Percentiles rank a stretch among this genome's conserved stretches.
phyloP scores from a whole-genome alignment of 345 rosid species.

The Hypericum androsaemum region DNA sequence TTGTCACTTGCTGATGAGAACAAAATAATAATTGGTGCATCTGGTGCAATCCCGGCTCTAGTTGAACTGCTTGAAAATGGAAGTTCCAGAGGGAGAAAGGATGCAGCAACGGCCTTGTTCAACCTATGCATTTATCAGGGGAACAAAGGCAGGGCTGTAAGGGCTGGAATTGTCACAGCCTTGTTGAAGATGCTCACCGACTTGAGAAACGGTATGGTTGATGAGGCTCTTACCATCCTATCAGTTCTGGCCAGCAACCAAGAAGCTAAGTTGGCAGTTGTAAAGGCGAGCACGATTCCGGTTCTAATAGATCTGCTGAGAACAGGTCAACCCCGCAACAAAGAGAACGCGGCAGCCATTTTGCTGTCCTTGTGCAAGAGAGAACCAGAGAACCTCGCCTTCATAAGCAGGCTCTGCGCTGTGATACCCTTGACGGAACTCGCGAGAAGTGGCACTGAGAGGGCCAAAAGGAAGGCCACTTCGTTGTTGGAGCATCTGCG shows the following conservation, averaged over 20 bases:
- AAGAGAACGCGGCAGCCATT: constrained; percentile 82
- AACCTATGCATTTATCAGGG: constrained; percentile 79
- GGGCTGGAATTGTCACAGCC: constrained; percentile 68
- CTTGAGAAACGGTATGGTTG: constrained; percentile 53
- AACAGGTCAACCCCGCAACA: constrained; percentile 55
- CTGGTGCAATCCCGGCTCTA: constrained; percentile 75
- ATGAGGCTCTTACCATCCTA: constrained; percentile 70
- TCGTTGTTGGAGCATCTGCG: constrained; percentile 67
- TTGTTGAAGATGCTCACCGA: constrained; percentile 59
- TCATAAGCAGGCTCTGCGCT: constrained; percentile 73
- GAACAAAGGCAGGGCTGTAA: constrained; percentile 79
- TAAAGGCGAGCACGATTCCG: constrained; percentile 54
- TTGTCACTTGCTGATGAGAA: constrained; percentile 65
- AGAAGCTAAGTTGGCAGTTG: constrained; percentile 63
- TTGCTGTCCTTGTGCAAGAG: constrained; percentile 72
- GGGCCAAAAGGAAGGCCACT: constrained; percentile 74
- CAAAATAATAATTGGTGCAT: constrained; percentile 81
- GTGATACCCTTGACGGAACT: constrained; percentile 72
- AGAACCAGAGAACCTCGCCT: constrained; percentile 44
- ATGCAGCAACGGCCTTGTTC: constrained; percentile 87
- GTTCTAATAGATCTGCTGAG: constrained; percentile 51
- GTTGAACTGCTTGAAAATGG: constrained; percentile 65
- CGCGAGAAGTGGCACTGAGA: constrained; percentile 71
- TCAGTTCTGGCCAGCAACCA: constrained; percentile 66
- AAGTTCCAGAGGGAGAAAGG: constrained; percentile 77